These are phyloP conservation scores for Triticum turgidum DNA, from an alignment of 176 grass and related monocot genomes.

Conservation along the genomic window DNA sequence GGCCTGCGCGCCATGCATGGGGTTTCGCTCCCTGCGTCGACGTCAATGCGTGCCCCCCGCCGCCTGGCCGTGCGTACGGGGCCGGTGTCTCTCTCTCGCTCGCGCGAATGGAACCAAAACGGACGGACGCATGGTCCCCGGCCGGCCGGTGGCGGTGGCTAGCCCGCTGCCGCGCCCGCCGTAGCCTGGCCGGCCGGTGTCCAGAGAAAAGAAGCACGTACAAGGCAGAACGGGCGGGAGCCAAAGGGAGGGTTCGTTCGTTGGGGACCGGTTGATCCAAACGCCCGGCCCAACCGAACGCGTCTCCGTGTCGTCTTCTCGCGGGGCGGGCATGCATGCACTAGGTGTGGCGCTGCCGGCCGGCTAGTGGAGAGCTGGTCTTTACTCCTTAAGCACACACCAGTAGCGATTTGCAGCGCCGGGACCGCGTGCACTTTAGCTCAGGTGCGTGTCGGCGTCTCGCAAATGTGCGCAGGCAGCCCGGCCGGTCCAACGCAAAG, in stretches of 20 bases:
- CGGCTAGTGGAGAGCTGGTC: not conserved
- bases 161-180: not conserved
- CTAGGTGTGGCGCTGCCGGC: constrained; percentile 16
- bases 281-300: not conserved
- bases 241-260: not conserved
- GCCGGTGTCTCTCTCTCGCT: not conserved
- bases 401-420: not conserved
- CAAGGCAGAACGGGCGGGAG: not conserved
- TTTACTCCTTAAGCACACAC: not conserved
- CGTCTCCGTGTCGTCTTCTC: constrained; percentile 15
- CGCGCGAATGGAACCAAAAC: not conserved
- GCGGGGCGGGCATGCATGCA: not conserved
- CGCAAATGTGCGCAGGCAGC: not conserved
- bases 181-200: not conserved
- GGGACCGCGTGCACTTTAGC: not conserved
- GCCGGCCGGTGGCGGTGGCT: not conserved
- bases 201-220: not conserved
- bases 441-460: constrained; percentile 1
- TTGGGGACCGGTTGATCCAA: not conserved
- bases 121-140: not conserved
- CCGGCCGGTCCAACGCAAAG: not conserved
- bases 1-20: not conserved
- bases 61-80: not conserved
- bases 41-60: not conserved
- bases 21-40: not conserved